A percentile compares a stretch with the other conserved stretches of the same genome.
Conservation (phyloP, 192 early-diverging fungal genomes). For the Dissophora globulifera region DNA sequence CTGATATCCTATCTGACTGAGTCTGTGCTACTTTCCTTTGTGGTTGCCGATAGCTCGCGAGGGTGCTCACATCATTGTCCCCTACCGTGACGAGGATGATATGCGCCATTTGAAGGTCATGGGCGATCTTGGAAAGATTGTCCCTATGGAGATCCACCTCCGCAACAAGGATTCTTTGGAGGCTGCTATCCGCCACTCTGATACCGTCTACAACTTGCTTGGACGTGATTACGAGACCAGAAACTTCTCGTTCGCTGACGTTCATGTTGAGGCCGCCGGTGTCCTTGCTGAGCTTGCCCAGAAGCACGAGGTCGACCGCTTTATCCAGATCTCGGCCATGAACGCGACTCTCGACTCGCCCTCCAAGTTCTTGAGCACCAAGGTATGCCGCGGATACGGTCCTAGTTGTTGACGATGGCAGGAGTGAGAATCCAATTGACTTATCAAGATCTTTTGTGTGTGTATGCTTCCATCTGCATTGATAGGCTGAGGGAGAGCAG, state of each 20-base stretch:
- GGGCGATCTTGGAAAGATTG: conserved; percentile 95
- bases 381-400: no score
- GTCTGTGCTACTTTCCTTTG: neutral
- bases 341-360: conserved; percentile 79
- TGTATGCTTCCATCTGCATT: no score
- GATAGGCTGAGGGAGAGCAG: conserved; percentile 88
- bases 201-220: conserved; percentile 95
- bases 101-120: conserved; percentile 89
- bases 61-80: conserved; percentile 91
- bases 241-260: conserved; percentile 89
- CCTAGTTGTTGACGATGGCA: no score
- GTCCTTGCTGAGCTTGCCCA: conserved; percentile 80
- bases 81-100: conserved; percentile 90
- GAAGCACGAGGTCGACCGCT: conserved; percentile 83
- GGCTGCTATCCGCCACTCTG: conserved; percentile 90
- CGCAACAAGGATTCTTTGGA: conserved; percentile 86
- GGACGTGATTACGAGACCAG: conserved; percentile 93
- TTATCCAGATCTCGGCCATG: conserved; percentile 92
- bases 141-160: conserved; percentile 91
- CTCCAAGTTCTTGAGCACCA: conserved; percentile 84
- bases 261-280: conserved; percentile 87
- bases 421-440: neutral
- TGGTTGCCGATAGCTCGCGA: conserved; percentile 67
- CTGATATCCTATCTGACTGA: neutral
- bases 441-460: no score